Percentiles rank a stretch among this genome's conserved stretches.
These are phyloP conservation scores for Protomyces pachydermus DNA, from an alignment of 1,139 yeast species.

Conservation along the genomic window DNA sequence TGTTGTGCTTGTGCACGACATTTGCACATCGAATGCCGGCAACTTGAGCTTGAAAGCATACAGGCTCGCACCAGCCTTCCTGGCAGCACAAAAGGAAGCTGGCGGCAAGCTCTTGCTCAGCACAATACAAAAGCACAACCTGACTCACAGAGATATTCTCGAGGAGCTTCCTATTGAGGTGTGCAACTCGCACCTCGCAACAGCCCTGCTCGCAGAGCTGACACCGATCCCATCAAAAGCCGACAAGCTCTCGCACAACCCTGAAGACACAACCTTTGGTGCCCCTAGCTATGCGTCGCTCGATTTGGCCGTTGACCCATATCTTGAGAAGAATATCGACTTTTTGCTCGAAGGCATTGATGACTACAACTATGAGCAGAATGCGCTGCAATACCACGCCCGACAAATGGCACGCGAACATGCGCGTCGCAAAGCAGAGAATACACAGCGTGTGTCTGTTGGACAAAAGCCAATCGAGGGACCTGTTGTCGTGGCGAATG, in stretches of 20 bases:
- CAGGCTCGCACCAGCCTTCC: slow-evolving; percentile 60
- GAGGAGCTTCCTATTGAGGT: slow-evolving; percentile 67
- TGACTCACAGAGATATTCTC: slow-evolving; percentile 64
- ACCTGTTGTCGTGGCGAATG: slow-evolving; percentile 64
- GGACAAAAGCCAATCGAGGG: slow-evolving; percentile 53
- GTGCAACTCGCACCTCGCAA: slow-evolving; percentile 55
- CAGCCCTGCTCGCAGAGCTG: slow-evolving; percentile 39
- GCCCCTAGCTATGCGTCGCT: slow-evolving; percentile 40
- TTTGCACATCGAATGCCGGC: slow-evolving; percentile 56
- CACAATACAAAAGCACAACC: slow-evolving; percentile 54
- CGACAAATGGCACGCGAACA: slow-evolving; percentile 69
- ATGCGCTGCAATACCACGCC: slow-evolving; percentile 77
- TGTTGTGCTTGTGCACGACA: slow-evolving; percentile 67
- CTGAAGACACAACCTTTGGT: slow-evolving; percentile 19
- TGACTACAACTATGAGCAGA: slow-evolving; percentile 73
- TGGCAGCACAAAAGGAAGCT: slow-evolving; percentile 48
- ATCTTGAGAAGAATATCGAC: slow-evolving; percentile 52
- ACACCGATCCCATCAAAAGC: not conserved
- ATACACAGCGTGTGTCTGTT: slow-evolving; percentile 51
- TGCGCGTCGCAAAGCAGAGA: slow-evolving; percentile 56
- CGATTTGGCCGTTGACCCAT: slow-evolving; percentile 44
- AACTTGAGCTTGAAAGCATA: slow-evolving; percentile 63
- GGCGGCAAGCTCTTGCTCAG: slow-evolving; percentile 57
- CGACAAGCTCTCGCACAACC: slow-evolving; percentile 36
- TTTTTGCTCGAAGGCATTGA: slow-evolving; percentile 70